Conservation (phyloP, 257 asterid species). For the Catharanthus roseus region DNA sequence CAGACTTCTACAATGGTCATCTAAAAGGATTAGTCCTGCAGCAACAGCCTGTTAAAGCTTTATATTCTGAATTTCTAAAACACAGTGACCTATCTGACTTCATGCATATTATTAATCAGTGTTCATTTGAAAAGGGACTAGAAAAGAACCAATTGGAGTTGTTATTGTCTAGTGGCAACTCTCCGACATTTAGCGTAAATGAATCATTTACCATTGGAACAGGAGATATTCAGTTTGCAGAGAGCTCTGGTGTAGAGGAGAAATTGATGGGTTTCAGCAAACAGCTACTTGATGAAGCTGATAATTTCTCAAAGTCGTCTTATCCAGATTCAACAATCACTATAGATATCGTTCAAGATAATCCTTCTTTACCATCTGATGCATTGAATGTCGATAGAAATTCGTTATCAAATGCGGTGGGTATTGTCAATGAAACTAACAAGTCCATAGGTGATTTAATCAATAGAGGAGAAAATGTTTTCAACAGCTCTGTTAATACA, state of each 20-base stretch:
- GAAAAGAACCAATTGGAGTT: conserved; percentile 15
- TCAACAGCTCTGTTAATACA: conserved; percentile 44
- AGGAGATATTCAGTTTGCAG: conserved; percentile 35
- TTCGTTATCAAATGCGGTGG: conserved; percentile 35
- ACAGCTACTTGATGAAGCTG: conserved; percentile 19
- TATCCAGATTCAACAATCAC: conserved; percentile 23
- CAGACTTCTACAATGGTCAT: conserved; percentile 26
- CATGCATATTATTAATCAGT: conserved; percentile 13
- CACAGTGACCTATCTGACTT: conserved; percentile 25
- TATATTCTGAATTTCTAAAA: conserved; percentile 33
- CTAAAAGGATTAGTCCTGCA: conserved; percentile 27
- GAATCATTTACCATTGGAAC: conserved; percentile 23
- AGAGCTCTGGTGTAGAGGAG: conserved; percentile 33
- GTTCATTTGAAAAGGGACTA: conserved; percentile 18
- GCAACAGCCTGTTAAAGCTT: conserved; percentile 32
- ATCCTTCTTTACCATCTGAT: conserved; percentile 34
- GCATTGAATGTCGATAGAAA: conserved; percentile 29
- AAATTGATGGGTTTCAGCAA: conserved; percentile 29
- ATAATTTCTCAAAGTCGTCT: conserved; percentile 20
- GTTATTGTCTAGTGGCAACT: conserved; percentile 17
- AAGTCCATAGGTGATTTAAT: conserved; percentile 32
- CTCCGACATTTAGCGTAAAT: conserved; percentile 18
- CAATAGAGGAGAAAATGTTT: conserved; percentile 39
- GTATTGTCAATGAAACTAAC: conserved; percentile 28
- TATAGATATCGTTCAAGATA: conserved; percentile 22